These are phyloP conservation scores for Thelonectria blattea DNA, from an alignment of 2,329 filamentous ascomycete genomes.

Conservation along the genomic window DNA sequence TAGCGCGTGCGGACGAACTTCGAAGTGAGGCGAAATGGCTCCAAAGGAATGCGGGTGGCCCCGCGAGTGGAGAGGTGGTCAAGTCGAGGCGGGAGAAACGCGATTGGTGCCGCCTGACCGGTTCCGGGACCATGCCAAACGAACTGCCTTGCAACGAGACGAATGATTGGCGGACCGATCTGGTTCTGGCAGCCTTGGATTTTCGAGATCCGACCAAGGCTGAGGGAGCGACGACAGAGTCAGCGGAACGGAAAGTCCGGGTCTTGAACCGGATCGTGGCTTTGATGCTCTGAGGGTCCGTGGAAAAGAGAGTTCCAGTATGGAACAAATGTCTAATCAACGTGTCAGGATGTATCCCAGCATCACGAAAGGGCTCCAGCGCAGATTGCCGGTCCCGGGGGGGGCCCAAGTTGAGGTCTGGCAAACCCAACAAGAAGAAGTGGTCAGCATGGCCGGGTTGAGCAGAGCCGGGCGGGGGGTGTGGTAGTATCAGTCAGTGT, in stretches of 20 bases:
- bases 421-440: slow-evolving; percentile 25
- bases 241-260: slow-evolving; percentile 9
- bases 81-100: slow-evolving; percentile 38
- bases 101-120: slow-evolving; percentile 40
- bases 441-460: slow-evolving; percentile 23
- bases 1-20: slow-evolving; percentile 22
- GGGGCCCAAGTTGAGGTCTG: slow-evolving; percentile 26
- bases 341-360: neutral
- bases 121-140: slow-evolving; percentile 34
- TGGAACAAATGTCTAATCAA: neutral
- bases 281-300: slow-evolving; percentile 3
- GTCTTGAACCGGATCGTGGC: slow-evolving; percentile 2
- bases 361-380: neutral
- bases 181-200: slow-evolving; percentile 26
- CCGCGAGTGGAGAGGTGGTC: slow-evolving; percentile 33
- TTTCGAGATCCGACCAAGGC: slow-evolving; percentile 23
- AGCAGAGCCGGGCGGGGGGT: slow-evolving; percentile 20
- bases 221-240: slow-evolving; percentile 14
- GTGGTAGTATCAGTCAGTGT: slow-evolving; percentile 30
- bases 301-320: neutral
- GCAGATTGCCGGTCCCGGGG: slow-evolving; percentile 23
- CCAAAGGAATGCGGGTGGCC: slow-evolving; percentile 39
- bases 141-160: slow-evolving; percentile 25
- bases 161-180: slow-evolving; percentile 35
- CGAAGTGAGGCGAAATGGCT: slow-evolving; percentile 37